These are phyloP conservation scores for Leccinum imitatum DNA, from an alignment of 768 basidiomycete species.

Conservation along the genomic window DNA sequence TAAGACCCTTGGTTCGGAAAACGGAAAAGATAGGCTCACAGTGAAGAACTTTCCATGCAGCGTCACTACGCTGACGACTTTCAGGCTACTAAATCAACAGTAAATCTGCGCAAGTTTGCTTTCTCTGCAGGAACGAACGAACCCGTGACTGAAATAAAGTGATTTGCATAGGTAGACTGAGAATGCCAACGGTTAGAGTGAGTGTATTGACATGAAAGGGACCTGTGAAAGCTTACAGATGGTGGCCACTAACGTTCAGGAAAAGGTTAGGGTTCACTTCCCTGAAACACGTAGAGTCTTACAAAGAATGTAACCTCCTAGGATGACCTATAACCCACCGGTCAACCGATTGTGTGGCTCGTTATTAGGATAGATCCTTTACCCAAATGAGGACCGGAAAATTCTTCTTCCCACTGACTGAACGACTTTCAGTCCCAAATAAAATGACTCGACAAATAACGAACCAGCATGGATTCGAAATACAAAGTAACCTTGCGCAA, in stretches of 20 bases:
- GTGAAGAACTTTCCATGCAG: neutral
- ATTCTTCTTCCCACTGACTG: slow-evolving; percentile 10
- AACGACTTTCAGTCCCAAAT: neutral
- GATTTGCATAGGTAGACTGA: slow-evolving; percentile 8
- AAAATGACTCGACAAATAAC: neutral
- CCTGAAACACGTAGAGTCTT: neutral
- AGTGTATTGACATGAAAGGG: neutral
- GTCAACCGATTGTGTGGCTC: neutral
- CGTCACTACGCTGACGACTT: neutral
- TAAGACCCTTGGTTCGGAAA: neutral
- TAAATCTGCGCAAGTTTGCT: neutral
- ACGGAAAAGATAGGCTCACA: neutral
- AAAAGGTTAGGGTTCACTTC: neutral
- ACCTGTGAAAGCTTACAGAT: neutral
- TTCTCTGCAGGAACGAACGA: neutral
- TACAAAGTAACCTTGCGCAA: slow-evolving; percentile 13
- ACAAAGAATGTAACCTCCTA: slow-evolving; percentile 12
- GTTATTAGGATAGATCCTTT: neutral
- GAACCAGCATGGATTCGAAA: slow-evolving; percentile 13
- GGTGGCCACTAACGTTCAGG: neutral
- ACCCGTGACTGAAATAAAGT: slow-evolving; percentile 6
- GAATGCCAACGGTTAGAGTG: neutral
- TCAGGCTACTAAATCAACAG: neutral
- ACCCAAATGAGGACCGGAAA: slow-evolving; percentile 12
- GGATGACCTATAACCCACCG: neutral